Base-by-base conservation (phyloP, 2,329 filamentous ascomycete species). In the Monilinia fructigena region DNA sequence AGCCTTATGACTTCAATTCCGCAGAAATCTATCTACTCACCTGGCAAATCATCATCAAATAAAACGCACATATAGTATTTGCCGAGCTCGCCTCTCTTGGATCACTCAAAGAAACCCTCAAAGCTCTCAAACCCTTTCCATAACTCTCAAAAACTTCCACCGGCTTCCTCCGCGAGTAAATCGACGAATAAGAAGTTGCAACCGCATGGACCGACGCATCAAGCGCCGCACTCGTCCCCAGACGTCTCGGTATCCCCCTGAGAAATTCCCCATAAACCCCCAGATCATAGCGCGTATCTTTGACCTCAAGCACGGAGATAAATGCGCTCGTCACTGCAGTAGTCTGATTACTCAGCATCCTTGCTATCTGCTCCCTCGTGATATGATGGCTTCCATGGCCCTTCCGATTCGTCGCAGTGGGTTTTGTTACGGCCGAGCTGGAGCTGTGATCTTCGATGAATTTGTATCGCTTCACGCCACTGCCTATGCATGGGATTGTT, bases 41-140 rank as follows among this genome's bases (percentile, higher is more conserved):
- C 38, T 59, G 38, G 18, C 52, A 59, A 52, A 65, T 58, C 63
- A 59, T 47, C 63, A 65, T 65, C 20, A 65, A 38, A 28, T 65
- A 65, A n/a, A 65, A 48, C 1, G 63, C 63, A 50, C 63, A 65
- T 18, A 65, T 35, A n/a, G 63, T 65, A 16, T 65, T 56, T 16
- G 26, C 55, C 16, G 55, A 26, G 2, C 12, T 38, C 12, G 42
- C 52, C 62, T 65, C 53, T n/a, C 26, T 52, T 6, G 54, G 63
- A 26, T 59, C 53, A 40, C 59, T 59, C 16, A 65, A 40, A 14
- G 48, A n/a, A 23, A 55, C 35, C 16, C 60, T 63, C 10, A 63
- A 5, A 7, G 60, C 56, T 4, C 31, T 47, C 20, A 59, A 48
- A 0, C 56, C 42, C 7, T 14, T 35, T 8, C 56, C 56, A 35